Base-by-base conservation (phyloP, 2,329 filamentous ascomycete species). In the Exophiala aquamarina region DNA sequence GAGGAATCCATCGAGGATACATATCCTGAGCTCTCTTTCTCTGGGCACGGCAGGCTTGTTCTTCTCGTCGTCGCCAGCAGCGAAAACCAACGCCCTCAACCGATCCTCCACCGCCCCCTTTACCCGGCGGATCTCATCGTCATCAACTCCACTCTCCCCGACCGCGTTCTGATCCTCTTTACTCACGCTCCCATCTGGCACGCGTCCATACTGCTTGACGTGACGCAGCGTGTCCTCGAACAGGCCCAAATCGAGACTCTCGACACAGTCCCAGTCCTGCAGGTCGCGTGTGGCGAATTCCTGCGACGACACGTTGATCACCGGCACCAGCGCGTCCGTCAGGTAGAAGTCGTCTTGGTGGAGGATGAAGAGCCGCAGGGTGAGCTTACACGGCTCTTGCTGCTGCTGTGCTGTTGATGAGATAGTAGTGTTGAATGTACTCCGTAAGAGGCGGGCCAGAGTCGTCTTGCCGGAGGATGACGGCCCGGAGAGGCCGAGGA, bases 281-380 rank as follows among this genome's bases (percentile, higher is more conserved):
- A 95, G 71, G 11, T 77, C 81, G 41, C 66, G 58, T 26, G 48
- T 52, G 41, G 54, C 57, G 39, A 47, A 38, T 13, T 50, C 41
- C 19, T 72, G 72, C 13, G 77, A 63, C 2, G 74, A 70, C 31
- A 79, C 80, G 3, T 59, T 70, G 44, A 64, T 66, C 35, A 68
- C 60, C 17, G 73, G 73, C 43, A 76, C 71, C 54, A 37, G 35
- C 11, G n/a, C 19, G 64, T 97, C 92, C 1, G 87, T 75, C 56
- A 82, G 83, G 72, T 95, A 98, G 66, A 97, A 98, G 68, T 98
- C 93, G 71, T 98, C 93, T 66, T 95, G 83, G 66, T 98, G 93
- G 17, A 98, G 77, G 61, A 97, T 87, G 62, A 90, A 92, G 13
- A 18, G 67, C 11, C 4, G 10, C 10, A 23, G 14, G 11, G 21